Evolutionary conservation across 2,329 filamentous ascomycete genomes (phyloP).

Genomic region (Helicocarpus griseus): DNA sequence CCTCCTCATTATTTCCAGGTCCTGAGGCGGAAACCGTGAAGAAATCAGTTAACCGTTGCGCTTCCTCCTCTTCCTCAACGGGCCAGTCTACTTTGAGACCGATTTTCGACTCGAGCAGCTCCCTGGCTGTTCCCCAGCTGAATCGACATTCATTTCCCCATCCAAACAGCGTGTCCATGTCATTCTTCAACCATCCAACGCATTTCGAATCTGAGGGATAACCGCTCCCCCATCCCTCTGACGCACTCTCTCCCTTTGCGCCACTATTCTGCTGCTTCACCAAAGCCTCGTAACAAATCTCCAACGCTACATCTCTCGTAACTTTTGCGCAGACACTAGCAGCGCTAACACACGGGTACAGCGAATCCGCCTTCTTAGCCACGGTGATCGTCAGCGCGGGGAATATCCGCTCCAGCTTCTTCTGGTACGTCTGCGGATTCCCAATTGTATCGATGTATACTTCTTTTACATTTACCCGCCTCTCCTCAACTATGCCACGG

Average conservation of each 20-base stretch:
- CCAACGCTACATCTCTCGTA: constrained; percentile 80
- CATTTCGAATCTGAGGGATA: constrained; percentile 85
- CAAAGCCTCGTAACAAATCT: constrained; percentile 59
- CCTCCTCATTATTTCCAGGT: constrained; percentile 36
- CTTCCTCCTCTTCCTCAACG: constrained; percentile 57
- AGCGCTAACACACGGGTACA: constrained; percentile 88
- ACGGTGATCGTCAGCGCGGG: constrained; percentile 66
- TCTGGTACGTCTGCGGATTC: constrained; percentile 71
- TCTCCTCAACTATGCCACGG: constrained; percentile 57
- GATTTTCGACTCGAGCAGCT: constrained; percentile 73
- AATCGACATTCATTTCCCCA: constrained; percentile 92
- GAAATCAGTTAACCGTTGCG: constrained; percentile 62
- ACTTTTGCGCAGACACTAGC: constrained; percentile 95
- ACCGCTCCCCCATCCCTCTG: constrained; percentile 71
- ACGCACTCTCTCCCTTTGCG: constrained; percentile 22
- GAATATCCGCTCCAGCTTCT: constrained; percentile 72
- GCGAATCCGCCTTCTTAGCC: constrained; percentile 81
- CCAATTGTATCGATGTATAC: constrained; percentile 96
- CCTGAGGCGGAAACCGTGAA: constrained; percentile 41
- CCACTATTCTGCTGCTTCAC: constrained; percentile 25
- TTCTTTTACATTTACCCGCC: constrained; percentile 71
- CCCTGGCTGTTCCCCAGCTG: constrained; percentile 91
- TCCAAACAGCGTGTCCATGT: constrained; percentile 89
- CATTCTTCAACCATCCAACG: constrained; percentile 67
- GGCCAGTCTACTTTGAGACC: constrained; percentile 76